Evolutionary conservation across 768 basidiomycete species (phyloP).

Genomic region (Tulasnella sp.): DNA sequence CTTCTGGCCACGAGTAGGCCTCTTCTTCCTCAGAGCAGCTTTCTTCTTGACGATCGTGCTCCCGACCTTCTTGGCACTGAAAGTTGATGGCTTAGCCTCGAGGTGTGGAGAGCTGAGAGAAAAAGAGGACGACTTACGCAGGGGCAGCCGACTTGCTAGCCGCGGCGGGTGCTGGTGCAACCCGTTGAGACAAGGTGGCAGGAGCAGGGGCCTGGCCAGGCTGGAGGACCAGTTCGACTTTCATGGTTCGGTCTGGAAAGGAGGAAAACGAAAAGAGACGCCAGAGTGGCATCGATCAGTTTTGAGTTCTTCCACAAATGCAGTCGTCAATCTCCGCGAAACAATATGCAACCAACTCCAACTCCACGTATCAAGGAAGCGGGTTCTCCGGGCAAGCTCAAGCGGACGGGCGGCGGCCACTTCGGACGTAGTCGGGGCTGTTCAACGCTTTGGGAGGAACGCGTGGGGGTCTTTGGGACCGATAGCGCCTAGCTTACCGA

Average conservation of each 20-base stretch:
- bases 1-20: slow-evolving; percentile 28
- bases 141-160: slow-evolving; percentile 31
- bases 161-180: slow-evolving; percentile 58
- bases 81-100: not conserved
- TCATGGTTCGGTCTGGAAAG: slow-evolving; percentile 84
- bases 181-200: slow-evolving; percentile 68
- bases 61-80: slow-evolving; percentile 30
- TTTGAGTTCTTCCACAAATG: not conserved
- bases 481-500: no score
- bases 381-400: not conserved
- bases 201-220: slow-evolving; percentile 57
- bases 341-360: not conserved
- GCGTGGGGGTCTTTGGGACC: no score
- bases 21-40: slow-evolving; percentile 38
- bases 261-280: not conserved
- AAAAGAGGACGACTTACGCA: slow-evolving; percentile 33
- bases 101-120: slow-evolving; percentile 30
- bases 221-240: slow-evolving; percentile 95
- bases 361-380: not conserved
- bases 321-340: not conserved
- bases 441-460: not conserved
- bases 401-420: not conserved
- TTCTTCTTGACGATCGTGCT: slow-evolving; percentile 30
- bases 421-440: not conserved
- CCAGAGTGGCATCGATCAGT: not conserved